Base-by-base conservation (phyloP, 352 stramenopile species). In the Phytophthora citrophthora region DNA sequence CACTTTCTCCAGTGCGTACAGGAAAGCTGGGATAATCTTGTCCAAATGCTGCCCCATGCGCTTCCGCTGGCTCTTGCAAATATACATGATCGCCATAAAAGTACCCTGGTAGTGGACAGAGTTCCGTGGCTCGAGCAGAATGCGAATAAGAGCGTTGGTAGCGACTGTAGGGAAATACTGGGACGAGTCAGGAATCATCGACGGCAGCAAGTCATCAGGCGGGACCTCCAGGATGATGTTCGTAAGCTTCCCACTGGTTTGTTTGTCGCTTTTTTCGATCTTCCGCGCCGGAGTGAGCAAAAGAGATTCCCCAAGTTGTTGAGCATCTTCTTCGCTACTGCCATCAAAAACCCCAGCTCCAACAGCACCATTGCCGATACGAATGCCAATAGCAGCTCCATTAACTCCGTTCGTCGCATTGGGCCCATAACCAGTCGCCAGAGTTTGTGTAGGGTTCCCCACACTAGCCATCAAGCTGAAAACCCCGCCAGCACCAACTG, bases 71-170 rank as follows among this genome's bases (percentile, higher is more conserved):
- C 88, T 96, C 70, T 98, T 97, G 79, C 99, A 99, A 63, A 99
- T 99, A 65, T 98, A 98, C 86, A 99, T 99, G 49, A 99, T 95
- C 16, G 97, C 96, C 48, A 99, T 97, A 61, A 99, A 98, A 4
- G 98, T 97, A 54, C 97, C 97, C 27, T 97, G 90, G 67, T 99
- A 98, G 54, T 99, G 96, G 16, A 97, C 94, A 23, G 94, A 96
- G 41, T 99, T 93, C 26, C 94, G 96, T 31, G 94, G 83, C 67
- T 99, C 97, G 20, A 96, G 85, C n/a, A 99, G 88, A 51, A 99
- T 99, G n/a, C 93, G 83, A 57, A 99, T 98, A 26, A 99, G 81
- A 23, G 97, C 95, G 63, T 99, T 97, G 24, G 98, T 92, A 13
- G 96, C 94, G 9, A 99, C 96, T 2, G 96, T 98, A 9, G 97